Evolutionary conservation across 73 alveolate species (phyloP), one percentile per base, ranked within the genome.

Genomic region (Uronychia setigera): DNA sequence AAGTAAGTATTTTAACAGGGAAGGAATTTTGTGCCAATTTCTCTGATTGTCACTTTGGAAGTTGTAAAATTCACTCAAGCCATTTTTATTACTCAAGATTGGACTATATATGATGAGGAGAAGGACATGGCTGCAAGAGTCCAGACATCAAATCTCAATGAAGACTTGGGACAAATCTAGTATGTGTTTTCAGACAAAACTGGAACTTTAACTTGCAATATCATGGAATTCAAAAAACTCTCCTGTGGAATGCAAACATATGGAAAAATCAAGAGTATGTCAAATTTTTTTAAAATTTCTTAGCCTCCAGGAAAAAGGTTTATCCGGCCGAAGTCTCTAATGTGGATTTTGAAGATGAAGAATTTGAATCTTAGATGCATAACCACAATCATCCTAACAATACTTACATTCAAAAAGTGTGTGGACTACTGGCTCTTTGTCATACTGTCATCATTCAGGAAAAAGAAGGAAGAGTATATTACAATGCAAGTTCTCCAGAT

Each of bases 371-470:
- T 76, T 96, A 95, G 76, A 77, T 60, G 33, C 87, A 88, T 29
- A 90, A 92, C 86, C 76, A 58, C 80, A 60, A 78, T 80, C 85
- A 86, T 97, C 92, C 84, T 32, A 90, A 90, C 80, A 81, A 93
- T 76, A 86, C 86, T 0, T 80, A 82, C 84, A 85, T 95, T 59
- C 82, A 86, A 31, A 88, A 87, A 75, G 94, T 91, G 74, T 74
- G 94, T 32, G 46, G 89, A 28, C 88, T 90, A 77, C 79, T 97
- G 32, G 93, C 98, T n/a, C 80, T 97, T 30, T 97, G 99, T 77
- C 99, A 97, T 82, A 96, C 97, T 26, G 96, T 97, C 0, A 75
- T 93, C 31, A 92, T 94, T 28, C 98, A 95, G 67, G 90, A 96
- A 74, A 85, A 87, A 32, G 77, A 93, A 33, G 93, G 90, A 29